Percentiles rank a stretch among this genome's conserved stretches.
Evolutionary conservation across 441 rosid species (phyloP).

Genomic region (Eruca vesicaria): DNA sequence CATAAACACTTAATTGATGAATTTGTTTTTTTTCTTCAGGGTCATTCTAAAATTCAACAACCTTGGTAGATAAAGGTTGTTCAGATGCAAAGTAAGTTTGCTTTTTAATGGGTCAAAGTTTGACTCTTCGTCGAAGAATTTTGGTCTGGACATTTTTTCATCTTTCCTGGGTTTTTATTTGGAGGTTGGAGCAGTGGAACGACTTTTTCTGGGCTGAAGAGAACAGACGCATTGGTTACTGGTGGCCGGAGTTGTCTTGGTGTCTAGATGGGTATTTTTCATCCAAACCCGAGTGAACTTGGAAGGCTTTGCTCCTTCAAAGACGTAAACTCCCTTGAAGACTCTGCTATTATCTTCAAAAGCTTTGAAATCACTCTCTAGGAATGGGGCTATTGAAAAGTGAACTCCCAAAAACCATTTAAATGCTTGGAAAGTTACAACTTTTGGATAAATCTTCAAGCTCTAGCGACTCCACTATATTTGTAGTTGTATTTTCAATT

Average conservation of each 20-base stretch:
- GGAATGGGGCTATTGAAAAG: no score
- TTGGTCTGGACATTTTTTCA: background rate
- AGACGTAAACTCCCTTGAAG: background rate
- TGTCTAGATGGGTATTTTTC: background rate
- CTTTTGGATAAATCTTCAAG: no score
- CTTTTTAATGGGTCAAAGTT: background rate
- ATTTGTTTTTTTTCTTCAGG: no score
- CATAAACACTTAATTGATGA: no score
- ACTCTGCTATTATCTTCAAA: no score
- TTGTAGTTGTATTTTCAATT: no score
- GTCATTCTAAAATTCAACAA: background rate
- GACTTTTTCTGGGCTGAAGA: background rate
- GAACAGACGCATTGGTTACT: background rate
- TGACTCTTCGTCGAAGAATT: background rate
- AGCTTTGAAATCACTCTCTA: no score
- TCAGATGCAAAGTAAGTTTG: background rate
- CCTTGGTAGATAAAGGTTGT: background rate
- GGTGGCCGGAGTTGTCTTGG: background rate
- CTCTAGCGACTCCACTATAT: no score
- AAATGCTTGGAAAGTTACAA: no score
- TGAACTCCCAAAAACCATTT: no score
- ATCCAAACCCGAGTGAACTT: background rate
- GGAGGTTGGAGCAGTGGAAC: background rate
- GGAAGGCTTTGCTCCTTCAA: background rate
- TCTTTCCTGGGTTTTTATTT: background rate